Base-by-base conservation (phyloP, 768 basidiomycete species). In the Phylloporus arenicola region DNA sequence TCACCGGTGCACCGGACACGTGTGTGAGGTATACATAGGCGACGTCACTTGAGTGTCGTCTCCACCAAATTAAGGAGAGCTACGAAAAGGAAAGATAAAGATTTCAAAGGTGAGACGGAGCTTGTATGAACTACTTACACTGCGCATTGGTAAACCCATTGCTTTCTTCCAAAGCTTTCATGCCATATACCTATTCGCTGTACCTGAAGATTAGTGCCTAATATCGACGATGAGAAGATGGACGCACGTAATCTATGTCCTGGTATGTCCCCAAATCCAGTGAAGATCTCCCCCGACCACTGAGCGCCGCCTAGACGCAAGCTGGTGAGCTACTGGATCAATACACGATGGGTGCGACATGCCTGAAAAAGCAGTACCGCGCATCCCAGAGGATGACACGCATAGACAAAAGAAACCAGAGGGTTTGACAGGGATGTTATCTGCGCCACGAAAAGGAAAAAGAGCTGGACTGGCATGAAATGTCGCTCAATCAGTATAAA, bases 211-310 rank as follows among this genome's bases (percentile, higher is more conserved):
- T 73, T 55, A 68, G 73, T 49, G 43, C 3, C 3, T 10, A 2
- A 9, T 13, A 24, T 10, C 29, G 7, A 30, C 22, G 6, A 29
- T 9, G 14, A 4, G 17, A 41, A 37, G 19, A n/a, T 6, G 11
- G 29, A 65, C 71, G 48, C 54, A 75, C 72, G 39, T 69, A 61
- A 53, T 75, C 71, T 31, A 90, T 71, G n/a, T 84, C 72, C 61
- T 89, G 84, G 68, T 91, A 92, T 27, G 87, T 52, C 20, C 72
- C 92, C 92, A 95, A 39, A 94, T 78, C 92, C 91, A 94, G 58
- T 92, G 87, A 41, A 93, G 73, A 67, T 93, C 90, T 3, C 92
- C 92, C 1, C 88, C 91, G 56, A 71, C 72, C 83, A 93, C 88
- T 4, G 90, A 92, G 19, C 90, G 79, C 17, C 91, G 92, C 33